Evolutionary conservation across 805 yeast genomes (phyloP).

Genomic region (Nakazawaea peltata): DNA sequence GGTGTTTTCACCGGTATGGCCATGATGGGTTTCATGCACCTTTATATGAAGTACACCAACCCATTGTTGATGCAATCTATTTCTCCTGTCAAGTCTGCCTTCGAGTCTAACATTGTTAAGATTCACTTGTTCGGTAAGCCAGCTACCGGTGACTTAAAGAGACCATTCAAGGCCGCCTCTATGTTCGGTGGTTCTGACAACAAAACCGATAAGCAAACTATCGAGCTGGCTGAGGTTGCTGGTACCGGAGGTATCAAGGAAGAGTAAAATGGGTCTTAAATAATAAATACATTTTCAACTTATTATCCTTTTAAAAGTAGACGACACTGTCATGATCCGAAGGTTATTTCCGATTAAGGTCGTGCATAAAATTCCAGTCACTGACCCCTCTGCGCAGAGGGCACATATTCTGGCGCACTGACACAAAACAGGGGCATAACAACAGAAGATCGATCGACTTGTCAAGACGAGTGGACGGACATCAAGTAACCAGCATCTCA

Average conservation of each 20-base stretch:
- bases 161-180: constrained; percentile 91
- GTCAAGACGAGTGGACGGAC: too few relatives aligned
- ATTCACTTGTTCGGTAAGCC: constrained; percentile 80
- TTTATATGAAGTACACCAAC: constrained; percentile 95
- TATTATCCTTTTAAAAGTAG: too few relatives aligned
- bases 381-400: too few relatives aligned
- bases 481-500: too few relatives aligned
- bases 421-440: too few relatives aligned
- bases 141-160: constrained; percentile 84
- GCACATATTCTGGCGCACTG: too few relatives aligned
- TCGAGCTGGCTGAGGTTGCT: constrained; percentile 75
- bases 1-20: constrained; percentile 83
- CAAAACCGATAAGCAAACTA: constrained; percentile 81
- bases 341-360: too few relatives aligned
- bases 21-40: constrained; percentile 98
- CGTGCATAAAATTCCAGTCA: too few relatives aligned
- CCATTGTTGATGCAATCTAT: constrained; percentile 94
- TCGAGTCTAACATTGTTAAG: constrained; percentile 85
- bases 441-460: too few relatives aligned
- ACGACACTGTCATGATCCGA: too few relatives aligned
- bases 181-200: constrained; percentile 57
- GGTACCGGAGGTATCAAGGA: constrained; percentile 88
- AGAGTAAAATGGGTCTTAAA: too few relatives aligned
- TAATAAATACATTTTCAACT: too few relatives aligned
- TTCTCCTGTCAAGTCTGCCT: constrained; percentile 81